Evolutionary conservation across 2,329 filamentous ascomycete genomes (phyloP).

Genomic region (Gnomoniopsis sp.): DNA sequence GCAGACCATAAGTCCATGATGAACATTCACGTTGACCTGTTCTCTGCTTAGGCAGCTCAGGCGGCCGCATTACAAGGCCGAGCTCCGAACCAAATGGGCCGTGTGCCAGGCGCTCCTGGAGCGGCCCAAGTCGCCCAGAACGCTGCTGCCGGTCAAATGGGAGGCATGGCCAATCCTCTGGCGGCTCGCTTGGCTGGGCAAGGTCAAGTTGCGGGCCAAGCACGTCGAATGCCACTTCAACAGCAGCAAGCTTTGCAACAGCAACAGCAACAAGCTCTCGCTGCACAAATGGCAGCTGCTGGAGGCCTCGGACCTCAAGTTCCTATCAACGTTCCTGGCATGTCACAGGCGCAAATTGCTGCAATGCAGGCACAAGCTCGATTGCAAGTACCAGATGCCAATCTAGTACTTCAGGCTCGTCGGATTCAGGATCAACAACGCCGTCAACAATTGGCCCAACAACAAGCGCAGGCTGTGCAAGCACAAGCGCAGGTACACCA

Average conservation of each 20-base stretch:
- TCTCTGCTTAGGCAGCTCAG: constrained; percentile 8
- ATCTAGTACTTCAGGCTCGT: constrained; percentile 60
- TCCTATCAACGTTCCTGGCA: constrained; percentile 52
- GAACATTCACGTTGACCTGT: constrained; percentile 27
- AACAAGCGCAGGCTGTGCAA: constrained; percentile 26
- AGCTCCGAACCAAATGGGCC: constrained; percentile 41
- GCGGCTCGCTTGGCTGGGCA: constrained; percentile 32
- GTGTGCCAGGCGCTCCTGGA: constrained; percentile 41
- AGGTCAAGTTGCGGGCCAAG: constrained; percentile 42
- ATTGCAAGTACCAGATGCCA: constrained; percentile 55
- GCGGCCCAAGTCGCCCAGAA: constrained; percentile 32
- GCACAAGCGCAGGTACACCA: constrained; percentile 36
- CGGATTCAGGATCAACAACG: constrained; percentile 65
- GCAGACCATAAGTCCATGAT: constrained; percentile 24
- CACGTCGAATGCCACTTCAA: constrained; percentile 53
- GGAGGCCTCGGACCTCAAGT: constrained; percentile 51
- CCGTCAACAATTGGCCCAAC: constrained; percentile 11
- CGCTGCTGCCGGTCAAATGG: constrained; percentile 25
- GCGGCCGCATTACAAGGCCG: constrained; percentile 40
- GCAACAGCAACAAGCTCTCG: constrained; percentile 33
- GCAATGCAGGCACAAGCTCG: constrained; percentile 55
- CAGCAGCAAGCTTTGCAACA: constrained; percentile 24
- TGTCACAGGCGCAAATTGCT: constrained; percentile 66
- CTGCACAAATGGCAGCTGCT: constrained; percentile 41
- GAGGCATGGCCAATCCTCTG: constrained; percentile 25